Conservation (phyloP, 176 grass and related monocot species). For the Triticum timopheevii region DNA sequence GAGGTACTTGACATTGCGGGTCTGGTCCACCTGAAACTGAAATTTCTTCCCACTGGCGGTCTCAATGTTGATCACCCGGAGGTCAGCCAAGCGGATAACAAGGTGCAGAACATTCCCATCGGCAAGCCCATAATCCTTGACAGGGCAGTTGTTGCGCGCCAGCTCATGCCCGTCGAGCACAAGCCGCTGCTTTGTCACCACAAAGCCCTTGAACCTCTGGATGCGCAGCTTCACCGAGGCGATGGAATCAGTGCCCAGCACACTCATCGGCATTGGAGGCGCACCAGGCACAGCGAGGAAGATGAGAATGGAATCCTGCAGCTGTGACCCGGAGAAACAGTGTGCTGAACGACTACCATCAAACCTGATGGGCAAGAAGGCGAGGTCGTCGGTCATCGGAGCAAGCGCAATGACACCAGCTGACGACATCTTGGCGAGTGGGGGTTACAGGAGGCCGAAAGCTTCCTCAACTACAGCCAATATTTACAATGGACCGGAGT, state of each 20-base stretch:
- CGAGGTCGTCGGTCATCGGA: conserved; percentile 35
- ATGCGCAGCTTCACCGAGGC: conserved; percentile 79
- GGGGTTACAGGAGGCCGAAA: conserved; percentile 19
- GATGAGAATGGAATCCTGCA: conserved; percentile 61
- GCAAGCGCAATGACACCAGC: conserved; percentile 41
- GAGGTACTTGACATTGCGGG: conserved; percentile 53
- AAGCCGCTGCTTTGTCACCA: conserved; percentile 63
- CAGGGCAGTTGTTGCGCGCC: conserved; percentile 47
- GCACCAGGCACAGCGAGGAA: conserved; percentile 59
- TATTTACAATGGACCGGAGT: conserved; percentile 49
- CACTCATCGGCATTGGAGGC: conserved; percentile 51
- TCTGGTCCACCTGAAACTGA: conserved; percentile 58
- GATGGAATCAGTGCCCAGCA: conserved; percentile 66
- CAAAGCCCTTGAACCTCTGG: conserved; percentile 70
- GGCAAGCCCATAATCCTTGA: conserved; percentile 63
- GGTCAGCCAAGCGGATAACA: conserved; percentile 59
- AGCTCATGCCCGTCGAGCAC: conserved; percentile 72
- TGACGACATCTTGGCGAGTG: conserved; percentile 42
- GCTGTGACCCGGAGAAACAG: conserved; percentile 30
- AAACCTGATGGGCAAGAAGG: conserved; percentile 42
- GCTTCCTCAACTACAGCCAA: conserved; percentile 31
- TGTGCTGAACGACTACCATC: conserved; percentile 35
- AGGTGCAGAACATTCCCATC: conserved; percentile 74
- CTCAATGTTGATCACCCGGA: conserved; percentile 58
- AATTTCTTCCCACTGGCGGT: conserved; percentile 55